phyloP scores from a whole-genome alignment of 1,139 yeast genomes.

The Candida neerlandica region DNA sequence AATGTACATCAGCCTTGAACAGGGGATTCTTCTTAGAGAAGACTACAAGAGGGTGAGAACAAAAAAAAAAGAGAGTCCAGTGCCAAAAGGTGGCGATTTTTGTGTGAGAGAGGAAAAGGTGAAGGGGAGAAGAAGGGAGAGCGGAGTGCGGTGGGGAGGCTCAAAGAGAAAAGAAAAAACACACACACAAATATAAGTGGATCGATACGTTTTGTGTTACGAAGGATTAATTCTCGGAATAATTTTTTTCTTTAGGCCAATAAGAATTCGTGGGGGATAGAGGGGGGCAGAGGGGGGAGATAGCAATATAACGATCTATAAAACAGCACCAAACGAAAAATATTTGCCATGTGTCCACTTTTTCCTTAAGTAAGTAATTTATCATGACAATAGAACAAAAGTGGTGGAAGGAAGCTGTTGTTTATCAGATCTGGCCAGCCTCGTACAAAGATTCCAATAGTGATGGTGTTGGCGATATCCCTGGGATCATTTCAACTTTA shows the following conservation, averaged over 20 bases:
- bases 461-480: conserved; percentile 59
- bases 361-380: neutral
- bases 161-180: neutral
- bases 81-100: neutral
- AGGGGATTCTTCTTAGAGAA: too few relatives aligned
- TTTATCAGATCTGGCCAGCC: conserved; percentile 63
- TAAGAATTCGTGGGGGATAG: neutral
- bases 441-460: conserved; percentile 59
- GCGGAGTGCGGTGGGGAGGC: too few relatives aligned
- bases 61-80: too few relatives aligned
- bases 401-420: conserved; percentile 62
- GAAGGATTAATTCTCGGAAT: conserved; percentile 1
- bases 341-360: neutral
- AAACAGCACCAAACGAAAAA: neutral
- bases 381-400: conserved; percentile 5
- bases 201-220: neutral
- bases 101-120: neutral
- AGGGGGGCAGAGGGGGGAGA: neutral
- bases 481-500: conserved; percentile 52
- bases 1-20: too few relatives aligned
- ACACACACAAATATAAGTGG: too few relatives aligned
- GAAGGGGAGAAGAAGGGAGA: too few relatives aligned
- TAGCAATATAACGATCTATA: neutral
- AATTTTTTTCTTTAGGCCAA: neutral
- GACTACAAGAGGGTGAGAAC: too few relatives aligned